phyloP scores from a whole-genome alignment of 495 filamentous ascomycete genomes.

The Pyrenula aspistea region DNA sequence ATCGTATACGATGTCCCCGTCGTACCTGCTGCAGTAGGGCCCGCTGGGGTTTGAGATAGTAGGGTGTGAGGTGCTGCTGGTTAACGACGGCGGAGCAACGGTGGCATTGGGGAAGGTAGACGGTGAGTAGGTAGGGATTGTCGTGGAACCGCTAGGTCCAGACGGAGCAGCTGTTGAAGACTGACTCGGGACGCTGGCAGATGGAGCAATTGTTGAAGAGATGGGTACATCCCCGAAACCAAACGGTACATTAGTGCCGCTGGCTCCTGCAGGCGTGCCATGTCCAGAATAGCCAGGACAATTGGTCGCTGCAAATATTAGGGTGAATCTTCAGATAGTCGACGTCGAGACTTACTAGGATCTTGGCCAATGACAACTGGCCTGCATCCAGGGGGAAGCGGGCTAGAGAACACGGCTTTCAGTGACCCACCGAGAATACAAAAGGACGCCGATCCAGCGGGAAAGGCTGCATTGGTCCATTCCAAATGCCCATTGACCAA shows the following conservation, averaged over 20 bases:
- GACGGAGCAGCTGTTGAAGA: too few species aligned
- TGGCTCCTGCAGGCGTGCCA: too few species aligned
- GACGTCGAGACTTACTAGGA: neutral
- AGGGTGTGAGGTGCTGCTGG: neutral
- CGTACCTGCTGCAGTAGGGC: neutral
- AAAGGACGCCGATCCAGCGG: neutral
- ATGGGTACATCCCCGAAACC: too few species aligned
- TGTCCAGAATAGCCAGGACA: neutral
- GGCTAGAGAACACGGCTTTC: neutral
- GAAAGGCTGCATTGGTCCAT: conserved; percentile 1
- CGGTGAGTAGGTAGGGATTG: neutral
- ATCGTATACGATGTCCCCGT: neutral
- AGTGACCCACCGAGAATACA: neutral
- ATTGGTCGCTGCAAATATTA: neutral
- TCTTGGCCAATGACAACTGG: neutral
- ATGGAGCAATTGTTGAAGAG: neutral
- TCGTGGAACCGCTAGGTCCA: neutral
- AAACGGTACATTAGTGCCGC: too few species aligned
- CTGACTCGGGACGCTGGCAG: neutral
- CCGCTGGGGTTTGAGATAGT: neutral
- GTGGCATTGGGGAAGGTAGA: neutral
- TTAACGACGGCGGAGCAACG: neutral
- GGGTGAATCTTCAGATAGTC: neutral
- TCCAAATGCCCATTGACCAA: neutral
- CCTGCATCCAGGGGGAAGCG: neutral